Evolutionary conservation across 495 filamentous ascomycete genomes (phyloP).

Genomic region (Neurospora sp.): DNA sequence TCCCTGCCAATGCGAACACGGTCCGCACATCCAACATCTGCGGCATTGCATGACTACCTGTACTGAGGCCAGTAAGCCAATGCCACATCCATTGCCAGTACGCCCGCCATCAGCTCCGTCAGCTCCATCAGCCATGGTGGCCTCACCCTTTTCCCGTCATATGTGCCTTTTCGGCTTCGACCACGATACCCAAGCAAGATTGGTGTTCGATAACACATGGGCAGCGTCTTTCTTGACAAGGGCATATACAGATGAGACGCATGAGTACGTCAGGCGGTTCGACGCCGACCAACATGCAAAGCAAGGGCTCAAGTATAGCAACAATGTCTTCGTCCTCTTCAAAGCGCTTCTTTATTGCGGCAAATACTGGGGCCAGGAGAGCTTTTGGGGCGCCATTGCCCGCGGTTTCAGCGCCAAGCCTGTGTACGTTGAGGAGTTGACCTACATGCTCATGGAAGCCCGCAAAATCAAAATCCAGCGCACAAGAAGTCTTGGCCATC

Average conservation of each 20-base stretch:
- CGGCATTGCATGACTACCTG: not conserved
- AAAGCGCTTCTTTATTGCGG: constrained; percentile 5
- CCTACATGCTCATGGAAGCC: not conserved
- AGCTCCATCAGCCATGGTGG: not conserved
- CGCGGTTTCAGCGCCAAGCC: constrained; percentile 6
- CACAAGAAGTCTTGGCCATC: not conserved
- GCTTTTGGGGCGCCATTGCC: constrained; percentile 11
- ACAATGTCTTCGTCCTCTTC: constrained; percentile 20
- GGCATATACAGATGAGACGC: not conserved
- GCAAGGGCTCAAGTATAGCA: constrained; percentile 16
- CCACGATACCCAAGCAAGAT: not conserved
- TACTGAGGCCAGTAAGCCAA: not conserved
- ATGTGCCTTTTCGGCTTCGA: constrained; percentile 6
- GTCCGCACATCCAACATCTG: not conserved
- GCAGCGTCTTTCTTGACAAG: constrained; percentile 1
- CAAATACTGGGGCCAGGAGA: constrained; percentile 1
- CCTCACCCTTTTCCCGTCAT: not conserved
- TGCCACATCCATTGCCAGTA: not conserved
- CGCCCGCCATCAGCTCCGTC: not conserved
- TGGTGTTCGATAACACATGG: not conserved
- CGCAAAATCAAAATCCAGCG: constrained; percentile 3
- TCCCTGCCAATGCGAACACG: not conserved
- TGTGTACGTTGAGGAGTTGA: not conserved
- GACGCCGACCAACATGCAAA: not conserved
- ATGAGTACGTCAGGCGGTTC: not conserved